Base-by-base conservation (phyloP, 305 asterid genomes). In the Andrographis paniculata region DNA sequence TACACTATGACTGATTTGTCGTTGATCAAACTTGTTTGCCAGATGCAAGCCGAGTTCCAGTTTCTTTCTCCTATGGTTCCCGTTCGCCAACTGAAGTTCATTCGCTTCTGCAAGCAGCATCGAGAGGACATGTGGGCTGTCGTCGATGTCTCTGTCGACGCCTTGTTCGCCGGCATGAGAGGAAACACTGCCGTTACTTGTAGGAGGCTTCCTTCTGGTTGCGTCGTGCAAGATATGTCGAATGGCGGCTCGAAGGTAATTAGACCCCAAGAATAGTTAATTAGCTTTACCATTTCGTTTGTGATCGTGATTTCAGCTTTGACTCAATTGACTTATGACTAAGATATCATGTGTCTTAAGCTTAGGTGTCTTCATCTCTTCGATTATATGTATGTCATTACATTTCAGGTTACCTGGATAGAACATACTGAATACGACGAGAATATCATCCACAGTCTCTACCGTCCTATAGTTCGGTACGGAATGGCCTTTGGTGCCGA, bases 401-500 rank as follows among this genome's bases (percentile, higher is more conserved):
- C 12, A 20, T 23, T 17, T 18, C 82, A 88, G 95, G 87, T 88
- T 52, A 73, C 74, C 6, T 88, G 95, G 97, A 42, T 82, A 42
- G 95, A 88, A 57, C 95, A 88, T 70, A 70, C 65, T 49, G 89
- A 82, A 44, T 84, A 77, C 49, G 87, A 84, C 23, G 83, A 74
- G 52, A 74, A 48, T 37, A 22, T 16, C 14, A 48, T 78, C 58
- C 87, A 79, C 48, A 61, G 72, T 28, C 49, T 60, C 36, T 88
- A 55, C 62, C 81, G 59, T 46, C 83, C 97, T 9, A 56, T 77
- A 43, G 54, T 88, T 54, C 58, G 75, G 68, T 77, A 91, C 1
- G 95, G 94, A 51, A 50, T 75, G 52, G 94, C 80, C 20, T 66
- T 79, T 40, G 95, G 97, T 19, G 94, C 97, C 9, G 80, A 69